Percentiles rank a stretch among this genome's conserved stretches.
Conservation (phyloP, 768 basidiomycete genomes). For the Termitomyces sp. region DNA sequence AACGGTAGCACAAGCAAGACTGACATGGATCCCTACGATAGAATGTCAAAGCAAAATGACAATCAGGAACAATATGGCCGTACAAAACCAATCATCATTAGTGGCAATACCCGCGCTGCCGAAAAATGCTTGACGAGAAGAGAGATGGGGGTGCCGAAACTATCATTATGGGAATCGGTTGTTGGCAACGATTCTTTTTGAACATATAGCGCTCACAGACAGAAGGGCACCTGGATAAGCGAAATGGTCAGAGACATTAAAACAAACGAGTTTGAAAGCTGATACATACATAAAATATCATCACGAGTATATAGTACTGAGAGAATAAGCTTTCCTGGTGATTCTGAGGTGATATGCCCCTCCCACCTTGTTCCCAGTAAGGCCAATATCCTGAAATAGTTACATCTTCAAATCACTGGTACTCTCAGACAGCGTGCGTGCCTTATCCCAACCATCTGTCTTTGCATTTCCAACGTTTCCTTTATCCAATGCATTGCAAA, state of each 20-base stretch:
- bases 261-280: background rate
- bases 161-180: constrained; percentile 8
- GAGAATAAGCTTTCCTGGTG: background rate
- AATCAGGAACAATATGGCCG: constrained; percentile 11
- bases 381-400: constrained; percentile 29
- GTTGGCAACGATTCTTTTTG: background rate
- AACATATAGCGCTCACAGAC: constrained; percentile 27
- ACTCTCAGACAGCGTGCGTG: constrained; percentile 7
- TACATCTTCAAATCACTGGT: background rate
- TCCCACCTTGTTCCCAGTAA: constrained; percentile 38
- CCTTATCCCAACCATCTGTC: constrained; percentile 45
- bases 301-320: constrained; percentile 43
- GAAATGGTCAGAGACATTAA: background rate
- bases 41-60: background rate
- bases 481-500: constrained; percentile 44
- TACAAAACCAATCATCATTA: constrained; percentile 48
- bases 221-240: constrained; percentile 33
- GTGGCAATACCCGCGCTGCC: constrained; percentile 38
- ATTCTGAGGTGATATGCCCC: background rate
- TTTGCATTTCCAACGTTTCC: constrained; percentile 49
- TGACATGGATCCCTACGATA: constrained; percentile 34
- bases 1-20: background rate
- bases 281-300: constrained; percentile 35
- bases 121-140: constrained; percentile 43
- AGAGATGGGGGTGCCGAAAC: constrained; percentile 44